phyloP scores from a whole-genome alignment of 257 asterid species.

The Gentiana dahurica region DNA sequence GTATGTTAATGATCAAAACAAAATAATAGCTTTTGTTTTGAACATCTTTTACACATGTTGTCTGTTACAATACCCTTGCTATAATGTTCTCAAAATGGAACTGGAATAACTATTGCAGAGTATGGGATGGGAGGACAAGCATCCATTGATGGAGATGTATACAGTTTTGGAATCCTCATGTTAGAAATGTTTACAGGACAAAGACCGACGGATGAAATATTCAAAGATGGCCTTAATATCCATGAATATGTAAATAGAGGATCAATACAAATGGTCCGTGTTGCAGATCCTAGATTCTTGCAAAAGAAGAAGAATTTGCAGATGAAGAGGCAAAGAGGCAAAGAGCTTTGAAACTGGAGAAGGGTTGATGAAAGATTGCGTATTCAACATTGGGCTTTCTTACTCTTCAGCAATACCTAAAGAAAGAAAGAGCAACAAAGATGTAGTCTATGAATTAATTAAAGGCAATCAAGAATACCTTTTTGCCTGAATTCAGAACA shows the following conservation, averaged over 20 bases:
- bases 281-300: slow-evolving; percentile 18
- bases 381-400: slow-evolving; percentile 15
- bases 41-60: background rate
- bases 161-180: slow-evolving; percentile 11
- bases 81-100: background rate
- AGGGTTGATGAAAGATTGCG: background rate
- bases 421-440: slow-evolving; percentile 6
- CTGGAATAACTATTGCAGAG: slow-evolving; percentile 5
- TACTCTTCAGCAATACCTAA: slow-evolving; percentile 10
- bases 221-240: slow-evolving; percentile 6
- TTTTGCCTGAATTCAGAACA: slow-evolving; percentile 1
- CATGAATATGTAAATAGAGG: background rate
- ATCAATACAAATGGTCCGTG: slow-evolving; percentile 3
- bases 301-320: background rate
- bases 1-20: no score
- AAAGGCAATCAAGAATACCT: slow-evolving; percentile 1
- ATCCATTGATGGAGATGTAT: slow-evolving; percentile 5
- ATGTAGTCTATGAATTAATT: slow-evolving; percentile 8
- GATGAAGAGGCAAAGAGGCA: background rate
- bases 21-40: background rate
- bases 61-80: background rate
- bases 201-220: slow-evolving; percentile 7
- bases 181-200: slow-evolving; percentile 13
- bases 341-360: background rate
- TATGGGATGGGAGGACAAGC: slow-evolving; percentile 7